Evolutionary conservation across 1,284 basidiomycete genomes (phyloP), one percentile per base, ranked within the genome.

Genomic region (Pseudozyma sp.): DNA sequence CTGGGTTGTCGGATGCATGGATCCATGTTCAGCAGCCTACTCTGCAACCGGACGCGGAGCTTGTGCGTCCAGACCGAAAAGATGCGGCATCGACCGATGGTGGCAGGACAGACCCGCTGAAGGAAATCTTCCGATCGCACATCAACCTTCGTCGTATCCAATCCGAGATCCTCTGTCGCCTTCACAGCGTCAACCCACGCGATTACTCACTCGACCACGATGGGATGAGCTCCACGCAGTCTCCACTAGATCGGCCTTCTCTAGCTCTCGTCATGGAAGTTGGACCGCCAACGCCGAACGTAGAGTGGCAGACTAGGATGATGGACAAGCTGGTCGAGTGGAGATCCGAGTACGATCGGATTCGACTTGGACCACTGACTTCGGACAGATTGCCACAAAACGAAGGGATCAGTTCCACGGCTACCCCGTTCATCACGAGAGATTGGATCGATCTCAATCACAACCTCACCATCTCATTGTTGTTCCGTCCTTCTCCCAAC

Each of bases 391-490:
- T 42, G 31, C 45, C 52, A 11, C 37, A 16, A 10, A 49, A 45
- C 16, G 69, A 67, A 13, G 47, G 60, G 9, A 56, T 54, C 1
- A 34, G 44, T n/a, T 73, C 70, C 17, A 75, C 54, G 1, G 63
- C 73, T 5, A 55, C 64, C 1, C 73, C 73, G 0, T 75, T 75
- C 49, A 59, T 75, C 42, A 75, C 64, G 11, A 39, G 53, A 0
- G 68, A 75, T 10, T 75, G 73, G 73, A 60, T 75, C 49, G 73
- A 75, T 14, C 61, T 75, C 19, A 68, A 54, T 35, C 65, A 68
- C 54, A 60, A 68, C 29, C 59, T 75, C n/a, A 57, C 65, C 19
- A 45, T 64, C 42, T 71, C 64, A 17, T 29, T 71, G 7, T 61
- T 75, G 31, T 71, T 75, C 57, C 60, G 73, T 39, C 73, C 73